phyloP scores from a whole-genome alignment of 768 basidiomycete species.

The Lyophyllum shimeji region DNA sequence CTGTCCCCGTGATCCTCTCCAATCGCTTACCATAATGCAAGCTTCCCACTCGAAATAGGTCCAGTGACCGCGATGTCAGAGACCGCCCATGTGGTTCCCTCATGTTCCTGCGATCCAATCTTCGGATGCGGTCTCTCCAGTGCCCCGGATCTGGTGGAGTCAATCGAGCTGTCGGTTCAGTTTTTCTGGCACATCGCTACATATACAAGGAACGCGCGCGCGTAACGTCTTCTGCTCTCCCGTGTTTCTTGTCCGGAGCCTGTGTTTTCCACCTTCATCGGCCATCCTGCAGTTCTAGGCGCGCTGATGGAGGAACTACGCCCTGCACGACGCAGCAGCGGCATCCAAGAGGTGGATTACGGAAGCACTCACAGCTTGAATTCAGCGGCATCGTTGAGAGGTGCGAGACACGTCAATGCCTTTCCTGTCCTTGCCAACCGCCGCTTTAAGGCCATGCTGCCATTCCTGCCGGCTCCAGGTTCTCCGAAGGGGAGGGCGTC shows the following conservation, averaged over 20 bases:
- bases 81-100: slow-evolving; percentile 22
- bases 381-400: slow-evolving; percentile 34
- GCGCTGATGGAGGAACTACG: slow-evolving; percentile 34
- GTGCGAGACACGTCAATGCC: slow-evolving; percentile 18
- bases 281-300: slow-evolving; percentile 11
- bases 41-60: slow-evolving; percentile 13
- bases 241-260: slow-evolving; percentile 15
- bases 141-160: slow-evolving; percentile 15
- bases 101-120: slow-evolving; percentile 23
- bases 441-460: slow-evolving; percentile 31
- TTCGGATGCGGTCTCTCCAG: slow-evolving; percentile 1
- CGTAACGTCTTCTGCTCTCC: slow-evolving; percentile 9
- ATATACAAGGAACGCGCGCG: slow-evolving; percentile 12
- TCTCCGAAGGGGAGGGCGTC: slow-evolving; percentile 22
- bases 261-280: slow-evolving; percentile 11
- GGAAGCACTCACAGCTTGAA: slow-evolving; percentile 28
- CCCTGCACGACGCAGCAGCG: slow-evolving; percentile 35
- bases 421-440: neutral
- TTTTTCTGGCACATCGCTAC: slow-evolving; percentile 7
- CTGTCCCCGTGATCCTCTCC: slow-evolving; percentile 2
- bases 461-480: slow-evolving; percentile 28
- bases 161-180: slow-evolving; percentile 3
- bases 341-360: slow-evolving; percentile 28
- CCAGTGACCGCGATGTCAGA: slow-evolving; percentile 20
- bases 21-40: slow-evolving; percentile 7